A percentile compares a stretch with the other conserved stretches of the same genome.
These are phyloP conservation scores for Colletotrichum cuscutae DNA, from an alignment of 2,329 filamentous ascomycete genomes.

Conservation along the genomic window DNA sequence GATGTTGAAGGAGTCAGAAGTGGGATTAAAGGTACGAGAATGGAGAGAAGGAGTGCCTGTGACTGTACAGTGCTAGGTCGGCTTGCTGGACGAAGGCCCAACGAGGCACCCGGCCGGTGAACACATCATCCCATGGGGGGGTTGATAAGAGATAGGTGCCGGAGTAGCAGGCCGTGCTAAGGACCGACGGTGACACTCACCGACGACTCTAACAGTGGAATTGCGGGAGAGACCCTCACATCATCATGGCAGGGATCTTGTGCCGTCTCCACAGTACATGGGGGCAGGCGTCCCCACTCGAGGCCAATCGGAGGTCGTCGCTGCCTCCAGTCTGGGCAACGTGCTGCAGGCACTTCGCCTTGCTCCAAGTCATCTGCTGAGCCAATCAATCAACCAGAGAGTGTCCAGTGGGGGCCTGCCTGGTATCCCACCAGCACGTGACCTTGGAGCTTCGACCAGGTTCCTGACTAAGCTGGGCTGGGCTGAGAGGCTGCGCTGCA, in stretches of 20 bases:
- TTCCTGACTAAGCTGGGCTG: constrained; percentile 34
- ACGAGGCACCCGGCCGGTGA: constrained; percentile 30
- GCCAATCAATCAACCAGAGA: constrained; percentile 15
- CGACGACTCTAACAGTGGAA: constrained; percentile 31
- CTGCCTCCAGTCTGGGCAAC: constrained; percentile 19
- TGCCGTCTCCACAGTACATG: constrained; percentile 14
- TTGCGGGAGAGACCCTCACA: constrained; percentile 33
- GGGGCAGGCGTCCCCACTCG: background rate
- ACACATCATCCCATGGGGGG: constrained; percentile 33
- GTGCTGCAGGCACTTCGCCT: constrained; percentile 29
- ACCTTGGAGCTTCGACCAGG: background rate
- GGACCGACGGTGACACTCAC: background rate
- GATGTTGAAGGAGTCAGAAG: constrained; percentile 30
- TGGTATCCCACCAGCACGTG: background rate
- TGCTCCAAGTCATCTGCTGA: constrained; percentile 1
- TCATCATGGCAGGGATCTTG: constrained; percentile 31
- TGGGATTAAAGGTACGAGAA: constrained; percentile 10
- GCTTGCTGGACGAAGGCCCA: constrained; percentile 27
- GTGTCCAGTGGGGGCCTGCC: background rate
- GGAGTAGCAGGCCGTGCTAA: constrained; percentile 10
- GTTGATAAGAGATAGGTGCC: constrained; percentile 35
- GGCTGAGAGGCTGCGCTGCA: constrained; percentile 36
- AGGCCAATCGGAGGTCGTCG: constrained; percentile 27
- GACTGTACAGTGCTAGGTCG: constrained; percentile 34
- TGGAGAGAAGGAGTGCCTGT: constrained; percentile 32